A percentile compares a stretch with the other conserved stretches of the same genome.
Conservation (phyloP, 345 rosid species). For the Lagerstroemia speciosa region DNA sequence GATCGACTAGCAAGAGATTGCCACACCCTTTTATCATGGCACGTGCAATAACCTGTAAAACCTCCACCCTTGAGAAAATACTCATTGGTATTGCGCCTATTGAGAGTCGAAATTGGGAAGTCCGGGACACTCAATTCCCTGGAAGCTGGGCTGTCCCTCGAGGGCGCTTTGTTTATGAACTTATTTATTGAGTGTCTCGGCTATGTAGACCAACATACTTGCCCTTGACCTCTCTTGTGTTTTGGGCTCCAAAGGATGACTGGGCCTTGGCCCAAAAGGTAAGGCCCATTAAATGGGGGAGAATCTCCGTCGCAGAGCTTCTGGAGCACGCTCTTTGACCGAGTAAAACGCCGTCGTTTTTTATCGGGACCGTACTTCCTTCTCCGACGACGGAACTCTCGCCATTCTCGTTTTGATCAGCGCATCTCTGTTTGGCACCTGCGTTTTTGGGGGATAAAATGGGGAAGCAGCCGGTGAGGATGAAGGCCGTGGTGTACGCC, state of each 20-base stretch:
- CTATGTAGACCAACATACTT: too few species aligned
- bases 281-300: background rate
- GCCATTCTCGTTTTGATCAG: background rate
- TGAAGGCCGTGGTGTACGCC: constrained; percentile 80
- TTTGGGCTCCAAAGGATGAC: background rate
- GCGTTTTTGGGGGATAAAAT: constrained; percentile 16
- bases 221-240: too few species aligned
- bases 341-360: background rate
- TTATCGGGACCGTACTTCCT: background rate
- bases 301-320: background rate
- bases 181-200: too few species aligned
- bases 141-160: too few species aligned
- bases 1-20: too few species aligned
- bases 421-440: background rate
- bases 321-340: background rate
- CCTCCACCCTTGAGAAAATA: too few species aligned
- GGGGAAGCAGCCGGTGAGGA: constrained; percentile 72
- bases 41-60: too few species aligned
- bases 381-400: background rate
- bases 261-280: background rate
- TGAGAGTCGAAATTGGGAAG: too few species aligned
- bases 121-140: too few species aligned
- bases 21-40: too few species aligned
- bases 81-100: too few species aligned
- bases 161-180: too few species aligned